Base-by-base conservation (phyloP, 495 filamentous ascomycete species). In the Neurospora tetrasperma region DNA sequence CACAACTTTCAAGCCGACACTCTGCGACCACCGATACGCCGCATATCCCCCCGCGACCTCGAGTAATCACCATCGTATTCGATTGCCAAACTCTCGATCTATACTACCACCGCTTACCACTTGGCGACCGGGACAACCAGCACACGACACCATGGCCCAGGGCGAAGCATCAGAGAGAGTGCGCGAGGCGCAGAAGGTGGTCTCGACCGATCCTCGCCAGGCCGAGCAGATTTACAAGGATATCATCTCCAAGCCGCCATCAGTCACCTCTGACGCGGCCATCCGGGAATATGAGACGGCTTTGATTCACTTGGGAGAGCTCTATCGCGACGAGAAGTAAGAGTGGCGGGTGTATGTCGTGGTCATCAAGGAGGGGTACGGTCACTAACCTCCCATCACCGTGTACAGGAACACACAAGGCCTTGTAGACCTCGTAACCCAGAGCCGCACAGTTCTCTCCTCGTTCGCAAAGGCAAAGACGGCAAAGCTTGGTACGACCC, bases 401-500 rank as follows among this genome's bases (percentile, higher is more conserved):
- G 40, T 71, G 38, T 70, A 11, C 72, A 89, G 87, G 84, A 93
- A 94, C 83, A 84, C 92, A 76, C 82, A 94, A 76, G 94, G 96
- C 80, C 92, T 99, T 69, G 93, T 96, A 69, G 92, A 94, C 74
- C 88, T 99, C 77, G 92, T 99, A 75, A 94, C 90, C 76, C 91
- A 92, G 78, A 97, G 94, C 80, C 89, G 95, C 76, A 92, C 93
- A 76, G 91, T 93, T 35, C 89, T 99, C 73, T 97, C 94, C 69
- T 94, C 92, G 75, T 98, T 98, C 80, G 95, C 96, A 73, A 97
- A 98, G 85, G 96, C 96, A 75, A 99, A 99, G 89, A 98, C 96
- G 27, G 93, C 96, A 48, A 99, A 99, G 84, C 86, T 99, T 72
- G 94, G 96, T 98, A 89, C 78, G 27, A 35, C 27, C 54, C 54